Conservation (phyloP, 2,329 filamentous ascomycete genomes). For the Exserohilum rostratum region DNA sequence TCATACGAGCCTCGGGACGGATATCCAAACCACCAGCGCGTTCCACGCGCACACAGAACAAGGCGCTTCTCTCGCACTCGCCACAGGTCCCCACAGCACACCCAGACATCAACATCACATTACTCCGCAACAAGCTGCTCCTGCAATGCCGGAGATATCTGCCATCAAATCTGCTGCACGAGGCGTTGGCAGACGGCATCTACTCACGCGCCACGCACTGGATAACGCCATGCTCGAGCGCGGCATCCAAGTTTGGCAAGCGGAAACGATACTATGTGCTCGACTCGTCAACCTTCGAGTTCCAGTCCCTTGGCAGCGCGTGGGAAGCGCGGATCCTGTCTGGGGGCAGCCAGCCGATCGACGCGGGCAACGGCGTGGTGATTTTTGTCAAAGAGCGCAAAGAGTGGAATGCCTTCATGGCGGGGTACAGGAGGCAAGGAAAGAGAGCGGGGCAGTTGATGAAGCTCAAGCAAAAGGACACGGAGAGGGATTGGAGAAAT, state of each 20-base stretch:
- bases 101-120: slow-evolving; percentile 33
- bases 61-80: slow-evolving; percentile 28
- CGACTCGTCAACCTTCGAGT: slow-evolving; percentile 23
- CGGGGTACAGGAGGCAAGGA: slow-evolving; percentile 31
- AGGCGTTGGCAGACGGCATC: slow-evolving; percentile 33
- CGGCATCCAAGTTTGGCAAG: slow-evolving; percentile 24
- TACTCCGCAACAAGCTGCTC: slow-evolving; percentile 36
- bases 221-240: slow-evolving; percentile 28
- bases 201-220: slow-evolving; percentile 30
- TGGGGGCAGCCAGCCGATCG: slow-evolving; percentile 26
- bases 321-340: slow-evolving; percentile 33
- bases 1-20: slow-evolving; percentile 26
- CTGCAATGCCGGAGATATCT: slow-evolving; percentile 32
- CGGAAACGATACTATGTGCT: slow-evolving; percentile 34
- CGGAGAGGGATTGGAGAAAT: slow-evolving; percentile 30
- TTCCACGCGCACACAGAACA: slow-evolving; percentile 27
- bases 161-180: slow-evolving; percentile 21
- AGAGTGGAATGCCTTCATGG: slow-evolving; percentile 33
- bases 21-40: slow-evolving; percentile 26
- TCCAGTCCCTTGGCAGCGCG: slow-evolving; percentile 25
- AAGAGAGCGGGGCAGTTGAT: slow-evolving; percentile 29
- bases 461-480: slow-evolving; percentile 26
- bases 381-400: slow-evolving; percentile 32
- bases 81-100: slow-evolving; percentile 30
- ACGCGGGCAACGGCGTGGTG: slow-evolving; percentile 33